A percentile compares a stretch with the other conserved stretches of the same genome.
Conservation (phyloP, 805 yeast species). For the Huiozyma sinensis region DNA sequence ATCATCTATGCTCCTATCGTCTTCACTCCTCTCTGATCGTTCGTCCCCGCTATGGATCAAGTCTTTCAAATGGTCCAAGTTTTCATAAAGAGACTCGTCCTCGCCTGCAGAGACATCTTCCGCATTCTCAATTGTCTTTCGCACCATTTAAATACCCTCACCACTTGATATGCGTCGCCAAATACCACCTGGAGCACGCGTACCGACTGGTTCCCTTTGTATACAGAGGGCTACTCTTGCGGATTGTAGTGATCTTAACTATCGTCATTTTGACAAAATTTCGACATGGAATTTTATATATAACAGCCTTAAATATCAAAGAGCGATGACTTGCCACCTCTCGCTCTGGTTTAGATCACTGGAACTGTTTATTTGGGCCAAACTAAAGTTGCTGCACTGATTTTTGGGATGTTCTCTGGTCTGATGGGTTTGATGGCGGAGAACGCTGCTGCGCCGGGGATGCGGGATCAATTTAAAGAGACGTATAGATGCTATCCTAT, state of each 20-base stretch:
- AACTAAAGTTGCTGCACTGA: background rate
- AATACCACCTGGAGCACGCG: background rate
- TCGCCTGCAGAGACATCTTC: conserved; percentile 6
- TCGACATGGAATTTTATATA: too few species aligned
- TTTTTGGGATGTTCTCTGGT: background rate
- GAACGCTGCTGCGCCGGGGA: conserved; percentile 4
- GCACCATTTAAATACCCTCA: too few species aligned
- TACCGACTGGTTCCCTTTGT: background rate
- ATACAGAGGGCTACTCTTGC: too few species aligned
- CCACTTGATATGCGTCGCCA: too few species aligned
- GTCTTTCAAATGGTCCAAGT: conserved; percentile 26
- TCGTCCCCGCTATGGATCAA: conserved; percentile 12
- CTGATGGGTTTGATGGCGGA: background rate
- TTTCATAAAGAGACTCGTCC: conserved; percentile 22
- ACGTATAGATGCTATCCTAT: conserved; percentile 89
- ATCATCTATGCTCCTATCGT: conserved; percentile 6
- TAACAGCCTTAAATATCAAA: too few species aligned
- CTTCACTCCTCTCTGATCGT: too few species aligned
- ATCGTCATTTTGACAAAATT: too few species aligned
- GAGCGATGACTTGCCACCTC: too few species aligned
- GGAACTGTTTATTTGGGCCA: too few species aligned
- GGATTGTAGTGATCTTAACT: too few species aligned
- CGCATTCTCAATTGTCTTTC: too few species aligned
- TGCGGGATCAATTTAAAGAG: conserved; percentile 58
- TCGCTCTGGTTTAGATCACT: too few species aligned